Evolutionary conservation across 2,329 filamentous ascomycete genomes (phyloP).

Genomic region (Colletotrichum sublineola): DNA sequence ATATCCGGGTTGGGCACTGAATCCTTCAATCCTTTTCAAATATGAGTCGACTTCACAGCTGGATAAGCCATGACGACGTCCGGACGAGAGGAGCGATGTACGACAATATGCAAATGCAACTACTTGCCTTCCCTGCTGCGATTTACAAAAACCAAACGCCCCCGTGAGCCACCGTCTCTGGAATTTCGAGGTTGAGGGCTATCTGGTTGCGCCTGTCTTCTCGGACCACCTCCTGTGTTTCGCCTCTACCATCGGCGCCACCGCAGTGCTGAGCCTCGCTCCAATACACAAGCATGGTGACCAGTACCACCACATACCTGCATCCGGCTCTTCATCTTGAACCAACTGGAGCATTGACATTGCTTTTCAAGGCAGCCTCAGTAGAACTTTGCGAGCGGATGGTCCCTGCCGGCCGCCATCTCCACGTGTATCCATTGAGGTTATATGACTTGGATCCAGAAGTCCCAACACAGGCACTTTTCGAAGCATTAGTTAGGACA

Average conservation of each 20-base stretch:
- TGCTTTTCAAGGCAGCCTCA: background rate
- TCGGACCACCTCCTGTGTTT: constrained; percentile 27
- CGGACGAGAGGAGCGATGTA: background rate
- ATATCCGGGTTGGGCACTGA: constrained; percentile 12
- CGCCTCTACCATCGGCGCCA: constrained; percentile 19
- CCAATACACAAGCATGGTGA: constrained; percentile 32
- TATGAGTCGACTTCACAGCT: constrained; percentile 6
- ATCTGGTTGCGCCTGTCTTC: constrained; percentile 33
- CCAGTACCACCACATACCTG: constrained; percentile 18
- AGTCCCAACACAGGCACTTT: background rate
- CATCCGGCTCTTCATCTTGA: background rate
- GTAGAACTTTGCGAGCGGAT: background rate
- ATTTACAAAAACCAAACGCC: background rate
- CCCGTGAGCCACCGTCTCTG: background rate
- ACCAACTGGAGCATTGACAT: background rate
- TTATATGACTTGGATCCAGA: background rate
- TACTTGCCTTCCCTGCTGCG: background rate
- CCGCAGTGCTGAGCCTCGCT: constrained; percentile 33
- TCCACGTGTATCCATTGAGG: background rate
- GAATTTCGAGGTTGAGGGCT: constrained; percentile 1
- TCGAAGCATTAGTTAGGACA: background rate
- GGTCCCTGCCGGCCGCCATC: too few relatives aligned
- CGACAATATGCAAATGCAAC: background rate
- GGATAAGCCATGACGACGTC: background rate
- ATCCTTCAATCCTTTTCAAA: constrained; percentile 23